Conservation (phyloP, 2,329 filamentous ascomycete genomes). For the Calonectria hongkongensis region DNA sequence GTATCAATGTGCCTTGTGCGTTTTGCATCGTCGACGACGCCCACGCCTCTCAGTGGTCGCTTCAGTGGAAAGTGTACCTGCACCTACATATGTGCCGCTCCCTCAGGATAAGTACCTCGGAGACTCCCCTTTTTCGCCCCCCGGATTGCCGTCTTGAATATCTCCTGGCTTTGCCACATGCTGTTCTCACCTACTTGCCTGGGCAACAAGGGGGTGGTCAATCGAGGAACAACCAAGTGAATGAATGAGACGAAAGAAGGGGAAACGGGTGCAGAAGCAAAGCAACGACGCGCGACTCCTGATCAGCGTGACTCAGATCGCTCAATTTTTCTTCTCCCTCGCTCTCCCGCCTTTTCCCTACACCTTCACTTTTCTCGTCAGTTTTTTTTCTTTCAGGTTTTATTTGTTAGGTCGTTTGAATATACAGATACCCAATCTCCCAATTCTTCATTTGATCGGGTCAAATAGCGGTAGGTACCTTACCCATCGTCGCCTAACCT, state of each 20-base stretch:
- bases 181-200: conserved; percentile 29
- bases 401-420: conserved; percentile 4
- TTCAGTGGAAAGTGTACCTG: conserved; percentile 38
- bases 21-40: conserved; percentile 35
- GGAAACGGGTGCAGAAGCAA: conserved; percentile 12
- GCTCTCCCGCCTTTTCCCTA: background rate
- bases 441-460: conserved; percentile 26
- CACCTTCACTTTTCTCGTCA: conserved; percentile 18
- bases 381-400: background rate
- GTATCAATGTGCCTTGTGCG: conserved; percentile 34
- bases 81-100: conserved; percentile 38
- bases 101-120: conserved; percentile 37
- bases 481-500: conserved; percentile 41
- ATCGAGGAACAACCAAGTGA: conserved; percentile 31
- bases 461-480: conserved; percentile 41
- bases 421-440: conserved; percentile 25
- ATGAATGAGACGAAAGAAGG: conserved; percentile 24
- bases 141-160: conserved; percentile 33
- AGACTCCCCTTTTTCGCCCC: conserved; percentile 34
- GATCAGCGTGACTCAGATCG: conserved; percentile 27
- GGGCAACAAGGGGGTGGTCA: conserved; percentile 35
- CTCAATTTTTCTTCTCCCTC: conserved; percentile 4
- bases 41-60: conserved; percentile 27
- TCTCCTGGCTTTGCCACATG: conserved; percentile 36
- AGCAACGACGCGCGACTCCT: conserved; percentile 21